Conservation (phyloP, 2,329 filamentous ascomycete species). For the Cytospora chrysosperma region DNA sequence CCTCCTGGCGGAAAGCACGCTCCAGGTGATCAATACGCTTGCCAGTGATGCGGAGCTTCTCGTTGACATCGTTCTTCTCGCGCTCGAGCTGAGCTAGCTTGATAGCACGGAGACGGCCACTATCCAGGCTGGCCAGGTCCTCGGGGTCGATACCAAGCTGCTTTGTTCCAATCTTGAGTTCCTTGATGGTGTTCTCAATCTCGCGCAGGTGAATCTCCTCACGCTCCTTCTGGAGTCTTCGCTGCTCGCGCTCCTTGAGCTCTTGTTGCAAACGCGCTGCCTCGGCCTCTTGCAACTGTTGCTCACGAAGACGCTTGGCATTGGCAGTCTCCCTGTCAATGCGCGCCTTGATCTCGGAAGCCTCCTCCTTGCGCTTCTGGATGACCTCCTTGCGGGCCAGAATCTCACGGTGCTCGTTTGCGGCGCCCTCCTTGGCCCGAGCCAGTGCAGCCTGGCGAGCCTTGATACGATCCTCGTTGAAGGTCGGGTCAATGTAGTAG, state of each 20-base stretch:
- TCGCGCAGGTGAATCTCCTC: conserved; percentile 90
- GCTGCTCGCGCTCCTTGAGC: conserved; percentile 84
- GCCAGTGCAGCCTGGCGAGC: conserved; percentile 78
- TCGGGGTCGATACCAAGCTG: conserved; percentile 71
- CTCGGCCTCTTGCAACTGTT: conserved; percentile 87
- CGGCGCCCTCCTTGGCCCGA: conserved; percentile 82
- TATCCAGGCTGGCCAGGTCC: conserved; percentile 83
- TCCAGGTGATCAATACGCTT: conserved; percentile 97
- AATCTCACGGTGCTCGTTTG: conserved; percentile 84
- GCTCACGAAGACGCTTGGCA: conserved; percentile 80
- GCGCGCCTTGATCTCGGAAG: conserved; percentile 81
- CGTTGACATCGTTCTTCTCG: conserved; percentile 94
- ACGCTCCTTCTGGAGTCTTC: conserved; percentile 80
- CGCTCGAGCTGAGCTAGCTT: conserved; percentile 95
- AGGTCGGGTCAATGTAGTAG: conserved; percentile 90
- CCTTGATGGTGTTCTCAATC: conserved; percentile 86
- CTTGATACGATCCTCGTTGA: conserved; percentile 77
- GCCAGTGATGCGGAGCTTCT: conserved; percentile 85
- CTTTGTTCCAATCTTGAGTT: conserved; percentile 87
- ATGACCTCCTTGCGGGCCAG: conserved; percentile 87
- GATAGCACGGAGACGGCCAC: conserved; percentile 85
- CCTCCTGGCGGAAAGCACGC: conserved; percentile 93
- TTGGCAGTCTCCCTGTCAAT: conserved; percentile 92
- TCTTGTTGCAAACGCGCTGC: conserved; percentile 86
- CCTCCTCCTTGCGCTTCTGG: conserved; percentile 94